Evolutionary conservation across 495 filamentous ascomycete genomes (phyloP), one percentile per base, ranked within the genome.

Genomic region (Friedmanniomyces endolithicus): DNA sequence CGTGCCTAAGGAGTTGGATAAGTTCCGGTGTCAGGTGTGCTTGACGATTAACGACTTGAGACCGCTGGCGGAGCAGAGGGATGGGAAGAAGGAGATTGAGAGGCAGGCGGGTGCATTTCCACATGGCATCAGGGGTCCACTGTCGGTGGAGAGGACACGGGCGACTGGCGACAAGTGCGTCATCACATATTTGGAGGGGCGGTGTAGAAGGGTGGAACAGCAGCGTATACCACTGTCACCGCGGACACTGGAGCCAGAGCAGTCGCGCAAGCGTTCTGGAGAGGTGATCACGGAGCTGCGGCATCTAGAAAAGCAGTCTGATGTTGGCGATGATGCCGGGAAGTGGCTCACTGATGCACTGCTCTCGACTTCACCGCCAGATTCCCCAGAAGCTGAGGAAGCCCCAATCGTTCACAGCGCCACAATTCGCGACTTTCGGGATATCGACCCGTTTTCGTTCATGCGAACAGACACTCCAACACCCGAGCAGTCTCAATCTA

Each of bases 11-110:
- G 75, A 83, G 53, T 65, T 90, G 59, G 76, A 77, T 24, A 74
- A 83, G 40, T 95, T 90, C 70, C 77, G 87, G 60, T 96, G 90
- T 68, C 85, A 86, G 31, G 80, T 85, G 46, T 96, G 90, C 68
- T 71, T 88, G 61, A 94, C 85, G 46, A 79, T 96, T 62, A 95
- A 92, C 61, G 89, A 95, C 64, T 64, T 95, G 46, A 77, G 79
- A 55, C 79, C 79, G 20, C 23, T 55, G n/a, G 53, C 65, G 11
- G 55, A 53, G 23, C 69, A 72, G 22, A 27, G 57, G 20, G 45
- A 59, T 40, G 52, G 63, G 20, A 58, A 45, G 24, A 61, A 58
- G 24, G 39, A 56, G 7, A 50, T 24, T 41, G 51, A 41, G 19
- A 59, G 63, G 35, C 57, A 65, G 8, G 41, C 39, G 27, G 51